A percentile compares a stretch with the other conserved stretches of the same genome.
phyloP scores from a whole-genome alignment of 768 basidiomycete genomes.

The Rhizopogon salebrosus region DNA sequence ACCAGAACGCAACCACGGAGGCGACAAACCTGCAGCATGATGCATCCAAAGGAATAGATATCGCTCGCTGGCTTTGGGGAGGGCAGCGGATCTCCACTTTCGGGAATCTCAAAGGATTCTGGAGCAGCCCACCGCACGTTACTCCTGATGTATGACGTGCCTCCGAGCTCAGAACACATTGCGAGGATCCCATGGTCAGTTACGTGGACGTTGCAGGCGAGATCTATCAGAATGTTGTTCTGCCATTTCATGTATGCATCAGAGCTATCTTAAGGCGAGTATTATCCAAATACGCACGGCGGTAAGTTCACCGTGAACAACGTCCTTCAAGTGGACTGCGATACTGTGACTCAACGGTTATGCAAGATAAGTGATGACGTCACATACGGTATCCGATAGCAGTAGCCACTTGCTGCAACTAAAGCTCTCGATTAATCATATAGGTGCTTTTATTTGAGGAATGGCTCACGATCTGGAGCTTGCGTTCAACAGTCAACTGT shows the following conservation, averaged over 20 bases:
- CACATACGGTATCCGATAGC: too few species aligned
- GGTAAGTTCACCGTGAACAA: too few species aligned
- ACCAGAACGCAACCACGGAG: background rate
- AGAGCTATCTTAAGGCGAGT: background rate
- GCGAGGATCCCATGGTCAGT: too few species aligned
- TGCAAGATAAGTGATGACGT: too few species aligned
- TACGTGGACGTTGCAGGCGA: too few species aligned
- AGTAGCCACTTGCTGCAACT: slow-evolving; percentile 1
- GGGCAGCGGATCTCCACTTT: background rate
- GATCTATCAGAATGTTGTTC: too few species aligned
- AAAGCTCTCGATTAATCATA: background rate
- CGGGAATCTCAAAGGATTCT: slow-evolving; percentile 26
- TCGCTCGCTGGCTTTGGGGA: background rate
- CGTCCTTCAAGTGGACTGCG: too few species aligned
- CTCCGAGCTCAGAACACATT: too few species aligned
- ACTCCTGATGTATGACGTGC: background rate
- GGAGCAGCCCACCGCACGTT: slow-evolving; percentile 39
- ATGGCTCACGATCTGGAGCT: slow-evolving; percentile 12
- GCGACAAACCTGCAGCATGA: slow-evolving; percentile 16
- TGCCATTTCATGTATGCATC: too few species aligned
- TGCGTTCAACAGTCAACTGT: background rate
- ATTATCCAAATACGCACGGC: slow-evolving; percentile 1
- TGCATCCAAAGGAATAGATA: slow-evolving; percentile 18
- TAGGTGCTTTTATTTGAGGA: background rate
- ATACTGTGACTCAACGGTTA: too few species aligned